A percentile compares a stretch with the other conserved stretches of the same genome.
These are phyloP conservation scores for Cryptosporidium viatorum DNA, from an alignment of 169 alveolate species.

Conservation along the genomic window DNA sequence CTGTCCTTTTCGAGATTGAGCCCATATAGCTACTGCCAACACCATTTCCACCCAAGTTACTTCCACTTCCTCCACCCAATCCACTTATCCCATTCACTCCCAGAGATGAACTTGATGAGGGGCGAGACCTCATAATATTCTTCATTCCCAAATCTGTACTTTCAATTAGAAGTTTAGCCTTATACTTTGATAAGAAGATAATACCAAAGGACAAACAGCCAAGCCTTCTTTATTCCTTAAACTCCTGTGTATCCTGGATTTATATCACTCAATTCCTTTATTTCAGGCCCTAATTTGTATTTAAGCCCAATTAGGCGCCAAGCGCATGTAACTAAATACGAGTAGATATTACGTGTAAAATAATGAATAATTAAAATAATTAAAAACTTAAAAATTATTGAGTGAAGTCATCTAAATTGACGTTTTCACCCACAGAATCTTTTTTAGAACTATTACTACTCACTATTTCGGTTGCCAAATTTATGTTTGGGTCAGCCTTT, in stretches of 20 bases:
- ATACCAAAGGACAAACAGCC: not conserved
- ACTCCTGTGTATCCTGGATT: not conserved
- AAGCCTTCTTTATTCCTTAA: not conserved
- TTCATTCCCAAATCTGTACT: constrained; percentile 11
- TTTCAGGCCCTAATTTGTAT: not conserved
- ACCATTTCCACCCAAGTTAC: constrained; percentile 46
- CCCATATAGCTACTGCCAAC: constrained; percentile 18
- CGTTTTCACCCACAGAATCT: not conserved
- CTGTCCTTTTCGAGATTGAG: constrained; percentile 78
- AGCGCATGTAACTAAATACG: not conserved
- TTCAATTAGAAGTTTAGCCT: not conserved
- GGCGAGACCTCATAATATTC: constrained; percentile 53
- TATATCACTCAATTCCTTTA: not conserved
- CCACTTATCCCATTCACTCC: constrained; percentile 26
- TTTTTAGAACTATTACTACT: not conserved
- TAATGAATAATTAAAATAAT: not conserved
- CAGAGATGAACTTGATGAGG: constrained; percentile 52
- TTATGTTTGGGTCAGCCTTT: not conserved
- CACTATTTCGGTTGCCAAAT: not conserved
- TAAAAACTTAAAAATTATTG: not conserved
- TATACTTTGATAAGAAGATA: not conserved
- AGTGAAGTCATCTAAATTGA: not conserved
- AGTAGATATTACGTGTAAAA: not conserved
- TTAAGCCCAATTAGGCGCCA: not conserved
- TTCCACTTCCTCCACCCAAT: constrained; percentile 62